A percentile compares a stretch with the other conserved stretches of the same genome.
Conservation (phyloP, 768 basidiomycete genomes). For the Postia placenta region DNA sequence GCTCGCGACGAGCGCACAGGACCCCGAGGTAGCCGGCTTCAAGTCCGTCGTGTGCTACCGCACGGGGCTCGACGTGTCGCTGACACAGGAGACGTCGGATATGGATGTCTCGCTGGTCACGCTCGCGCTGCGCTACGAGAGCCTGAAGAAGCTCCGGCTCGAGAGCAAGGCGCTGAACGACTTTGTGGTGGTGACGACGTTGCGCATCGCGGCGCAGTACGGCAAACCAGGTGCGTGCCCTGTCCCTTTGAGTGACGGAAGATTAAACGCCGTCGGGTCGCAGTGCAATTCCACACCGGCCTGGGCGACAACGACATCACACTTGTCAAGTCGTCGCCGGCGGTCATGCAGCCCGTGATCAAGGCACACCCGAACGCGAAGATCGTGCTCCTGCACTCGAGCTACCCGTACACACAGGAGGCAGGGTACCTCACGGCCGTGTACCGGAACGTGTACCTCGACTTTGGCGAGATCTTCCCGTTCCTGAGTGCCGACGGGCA, state of each 20-base stretch:
- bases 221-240: constrained; percentile 52
- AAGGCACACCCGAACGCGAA: constrained; percentile 51
- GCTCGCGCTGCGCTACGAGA: constrained; percentile 30
- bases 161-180: constrained; percentile 63
- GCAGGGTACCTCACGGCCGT: constrained; percentile 71
- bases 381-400: constrained; percentile 67
- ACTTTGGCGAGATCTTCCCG: constrained; percentile 79
- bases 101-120: constrained; percentile 26
- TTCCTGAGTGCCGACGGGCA: constrained; percentile 61
- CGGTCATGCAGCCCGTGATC: constrained; percentile 64
- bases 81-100: not conserved
- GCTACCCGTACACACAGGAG: constrained; percentile 76
- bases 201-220: constrained; percentile 44
- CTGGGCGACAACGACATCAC: constrained; percentile 71
- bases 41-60: constrained; percentile 78
- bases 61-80: constrained; percentile 56
- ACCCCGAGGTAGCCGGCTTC: constrained; percentile 55
- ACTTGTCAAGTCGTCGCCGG: constrained; percentile 51
- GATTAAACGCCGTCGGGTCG: not conserved
- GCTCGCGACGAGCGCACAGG: constrained; percentile 33
- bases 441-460: constrained; percentile 70
- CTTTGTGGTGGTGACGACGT: constrained; percentile 48
- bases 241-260: too few relatives aligned
- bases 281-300: constrained; percentile 84
- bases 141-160: constrained; percentile 41